These are phyloP conservation scores for Astragalus glycyphyllos DNA, from an alignment of 306 rosid species.

Conservation along the genomic window DNA sequence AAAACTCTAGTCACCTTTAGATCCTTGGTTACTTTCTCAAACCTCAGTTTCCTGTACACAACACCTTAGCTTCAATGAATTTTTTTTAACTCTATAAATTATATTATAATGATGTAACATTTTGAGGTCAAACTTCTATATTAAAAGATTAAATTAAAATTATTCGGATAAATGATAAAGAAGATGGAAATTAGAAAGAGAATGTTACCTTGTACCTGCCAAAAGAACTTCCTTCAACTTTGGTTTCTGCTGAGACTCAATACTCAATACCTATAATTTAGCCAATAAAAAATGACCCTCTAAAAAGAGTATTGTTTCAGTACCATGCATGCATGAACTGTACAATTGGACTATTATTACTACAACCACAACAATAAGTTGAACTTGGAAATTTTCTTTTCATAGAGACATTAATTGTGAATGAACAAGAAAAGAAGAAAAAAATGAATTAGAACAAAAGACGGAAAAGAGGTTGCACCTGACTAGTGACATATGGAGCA, in stretches of 20 bases:
- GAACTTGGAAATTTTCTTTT: no score
- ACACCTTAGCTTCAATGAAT: background rate
- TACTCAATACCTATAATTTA: constrained; percentile 55
- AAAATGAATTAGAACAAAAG: background rate
- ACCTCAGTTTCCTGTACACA: constrained; percentile 63
- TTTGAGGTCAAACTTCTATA: background rate
- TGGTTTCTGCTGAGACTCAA: constrained; percentile 55
- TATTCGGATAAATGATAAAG: constrained; percentile 1
- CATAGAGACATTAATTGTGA: no score
- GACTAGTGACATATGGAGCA: constrained; percentile 57
- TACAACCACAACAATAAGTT: no score
- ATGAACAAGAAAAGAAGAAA: background rate
- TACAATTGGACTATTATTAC: no score
- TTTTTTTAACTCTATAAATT: background rate
- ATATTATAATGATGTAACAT: background rate
- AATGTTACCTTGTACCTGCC: constrained; percentile 74
- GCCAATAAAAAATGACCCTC: background rate
- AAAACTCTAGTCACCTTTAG: constrained; percentile 71
- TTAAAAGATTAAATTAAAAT: background rate
- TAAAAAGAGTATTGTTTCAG: background rate
- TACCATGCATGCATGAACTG: no score
- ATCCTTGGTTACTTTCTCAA: constrained; percentile 62
- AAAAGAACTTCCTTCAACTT: constrained; percentile 61
- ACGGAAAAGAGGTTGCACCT: constrained; percentile 49
- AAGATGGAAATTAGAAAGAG: background rate